Conservation (phyloP, 2,329 filamentous ascomycete genomes). For the Waltergamsia citrina region DNA sequence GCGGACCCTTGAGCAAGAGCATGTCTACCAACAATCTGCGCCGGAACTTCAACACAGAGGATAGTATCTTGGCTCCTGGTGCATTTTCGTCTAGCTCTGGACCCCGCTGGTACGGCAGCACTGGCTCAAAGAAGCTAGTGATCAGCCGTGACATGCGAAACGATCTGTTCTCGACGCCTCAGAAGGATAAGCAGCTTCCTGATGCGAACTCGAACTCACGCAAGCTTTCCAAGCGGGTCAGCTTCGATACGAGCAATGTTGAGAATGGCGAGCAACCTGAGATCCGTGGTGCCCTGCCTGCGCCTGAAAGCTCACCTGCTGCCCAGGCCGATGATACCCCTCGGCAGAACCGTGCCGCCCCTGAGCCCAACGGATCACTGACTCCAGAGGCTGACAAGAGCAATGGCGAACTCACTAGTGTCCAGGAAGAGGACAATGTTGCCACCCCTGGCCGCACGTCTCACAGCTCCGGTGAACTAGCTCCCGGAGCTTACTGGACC, state of each 20-base stretch:
- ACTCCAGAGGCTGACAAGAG: conserved; percentile 62
- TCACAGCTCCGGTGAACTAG: conserved; percentile 25
- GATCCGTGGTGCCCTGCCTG: conserved; percentile 21
- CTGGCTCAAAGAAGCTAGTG: conserved; percentile 76
- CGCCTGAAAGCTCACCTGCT: conserved; percentile 18
- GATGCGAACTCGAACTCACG: conserved; percentile 32
- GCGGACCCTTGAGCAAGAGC: conserved; percentile 74
- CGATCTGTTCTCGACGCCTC: conserved; percentile 56
- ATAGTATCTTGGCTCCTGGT: conserved; percentile 77
- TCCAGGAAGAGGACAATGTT: conserved; percentile 57
- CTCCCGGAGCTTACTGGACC: conserved; percentile 80
- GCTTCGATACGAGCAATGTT: conserved; percentile 65
- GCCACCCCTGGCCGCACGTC: conserved; percentile 16
- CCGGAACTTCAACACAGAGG: conserved; percentile 70
- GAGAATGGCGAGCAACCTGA: conserved; percentile 21
- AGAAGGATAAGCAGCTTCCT: conserved; percentile 35
- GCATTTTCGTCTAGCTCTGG: conserved; percentile 63
- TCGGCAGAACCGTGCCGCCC: conserved; percentile 44
- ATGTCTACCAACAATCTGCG: conserved; percentile 81
- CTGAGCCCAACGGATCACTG: conserved; percentile 19
- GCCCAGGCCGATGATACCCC: conserved; percentile 25
- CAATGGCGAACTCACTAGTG: conserved; percentile 31
- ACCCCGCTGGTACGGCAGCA: conserved; percentile 55
- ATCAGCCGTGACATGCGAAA: conserved; percentile 83
- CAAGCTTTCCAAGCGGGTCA: conserved; percentile 76